phyloP scores from a whole-genome alignment of 371 early-diverging fungal genomes.

The Zychaea mexicana region DNA sequence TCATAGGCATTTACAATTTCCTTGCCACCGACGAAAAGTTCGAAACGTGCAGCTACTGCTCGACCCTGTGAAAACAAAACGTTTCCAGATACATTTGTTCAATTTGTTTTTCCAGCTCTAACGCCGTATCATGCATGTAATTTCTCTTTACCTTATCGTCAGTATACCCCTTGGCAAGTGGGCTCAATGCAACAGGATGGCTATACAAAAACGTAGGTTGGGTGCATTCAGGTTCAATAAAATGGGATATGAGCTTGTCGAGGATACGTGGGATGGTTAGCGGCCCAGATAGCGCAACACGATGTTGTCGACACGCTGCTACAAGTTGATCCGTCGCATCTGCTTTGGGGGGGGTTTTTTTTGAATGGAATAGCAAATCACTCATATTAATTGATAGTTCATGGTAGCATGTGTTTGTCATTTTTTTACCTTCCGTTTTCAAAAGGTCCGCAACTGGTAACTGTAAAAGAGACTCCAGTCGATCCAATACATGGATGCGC shows the following conservation, averaged over 20 bases:
- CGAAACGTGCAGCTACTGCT: conserved; percentile 81
- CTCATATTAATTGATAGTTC: neutral
- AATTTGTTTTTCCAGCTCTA: neutral
- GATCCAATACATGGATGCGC: conserved; percentile 78
- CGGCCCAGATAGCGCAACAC: conserved; percentile 65
- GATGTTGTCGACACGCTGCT: conserved; percentile 50
- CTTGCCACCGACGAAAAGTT: conserved; percentile 90
- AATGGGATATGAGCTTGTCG: conserved; percentile 89
- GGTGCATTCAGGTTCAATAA: conserved; percentile 89
- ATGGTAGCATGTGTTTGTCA: neutral
- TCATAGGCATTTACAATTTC: conserved; percentile 99
- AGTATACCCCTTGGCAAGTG: conserved; percentile 83
- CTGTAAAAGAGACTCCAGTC: conserved; percentile 59
- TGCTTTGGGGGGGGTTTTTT: neutral
- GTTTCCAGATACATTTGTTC: neutral
- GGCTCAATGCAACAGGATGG: conserved; percentile 93
- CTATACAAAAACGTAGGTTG: conserved; percentile 94
- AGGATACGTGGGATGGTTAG: conserved; percentile 82
- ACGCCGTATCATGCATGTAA: no score
- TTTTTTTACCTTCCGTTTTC: conserved; percentile 18
- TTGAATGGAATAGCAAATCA: no score
- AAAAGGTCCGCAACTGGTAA: conserved; percentile 58
- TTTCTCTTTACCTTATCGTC: conserved; percentile 28
- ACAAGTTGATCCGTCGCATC: conserved; percentile 48
- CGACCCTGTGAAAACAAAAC: conserved; percentile 36